These are phyloP conservation scores for Cercophora samala DNA, from an alignment of 495 filamentous ascomycete species.

Conservation along the genomic window DNA sequence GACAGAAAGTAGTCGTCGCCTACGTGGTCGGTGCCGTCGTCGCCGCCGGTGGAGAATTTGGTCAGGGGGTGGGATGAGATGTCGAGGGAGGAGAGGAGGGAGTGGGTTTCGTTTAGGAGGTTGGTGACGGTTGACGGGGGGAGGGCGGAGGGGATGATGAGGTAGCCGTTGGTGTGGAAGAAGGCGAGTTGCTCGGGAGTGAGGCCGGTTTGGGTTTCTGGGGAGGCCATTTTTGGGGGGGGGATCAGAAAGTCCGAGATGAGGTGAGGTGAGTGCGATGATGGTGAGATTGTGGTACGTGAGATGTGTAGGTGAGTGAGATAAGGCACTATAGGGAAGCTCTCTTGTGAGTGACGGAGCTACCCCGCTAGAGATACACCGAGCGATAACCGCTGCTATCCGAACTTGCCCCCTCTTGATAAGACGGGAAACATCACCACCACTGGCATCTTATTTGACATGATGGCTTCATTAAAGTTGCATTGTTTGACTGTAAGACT, in stretches of 20 bases:
- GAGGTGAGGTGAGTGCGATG: background rate
- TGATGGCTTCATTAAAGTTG: no score
- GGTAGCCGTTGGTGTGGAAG: constrained; percentile 83
- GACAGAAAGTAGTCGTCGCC: constrained; percentile 93
- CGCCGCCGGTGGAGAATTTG: constrained; percentile 77
- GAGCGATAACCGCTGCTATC: background rate
- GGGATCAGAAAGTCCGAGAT: background rate
- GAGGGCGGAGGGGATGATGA: constrained; percentile 80
- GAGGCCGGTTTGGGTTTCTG: constrained; percentile 47
- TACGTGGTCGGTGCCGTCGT: constrained; percentile 65
- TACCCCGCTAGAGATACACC: constrained; percentile 13
- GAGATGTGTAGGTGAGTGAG: background rate
- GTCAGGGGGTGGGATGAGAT: constrained; percentile 86
- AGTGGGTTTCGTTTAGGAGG: constrained; percentile 70
- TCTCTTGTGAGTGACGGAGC: constrained; percentile 4
- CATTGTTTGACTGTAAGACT: no score
- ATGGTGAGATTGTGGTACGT: background rate
- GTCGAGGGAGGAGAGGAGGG: constrained; percentile 69
- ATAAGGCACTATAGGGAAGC: no score
- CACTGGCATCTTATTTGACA: no score
- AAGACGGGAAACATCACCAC: background rate
- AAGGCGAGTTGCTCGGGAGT: constrained; percentile 64
- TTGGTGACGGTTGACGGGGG: constrained; percentile 56
- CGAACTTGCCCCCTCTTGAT: constrained; percentile 1
- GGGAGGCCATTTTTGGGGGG: constrained; percentile 5